A percentile compares a stretch with the other conserved stretches of the same genome.
These are phyloP conservation scores for Pisolithus microcarpus DNA, from an alignment of 768 basidiomycete species.

Conservation along the genomic window DNA sequence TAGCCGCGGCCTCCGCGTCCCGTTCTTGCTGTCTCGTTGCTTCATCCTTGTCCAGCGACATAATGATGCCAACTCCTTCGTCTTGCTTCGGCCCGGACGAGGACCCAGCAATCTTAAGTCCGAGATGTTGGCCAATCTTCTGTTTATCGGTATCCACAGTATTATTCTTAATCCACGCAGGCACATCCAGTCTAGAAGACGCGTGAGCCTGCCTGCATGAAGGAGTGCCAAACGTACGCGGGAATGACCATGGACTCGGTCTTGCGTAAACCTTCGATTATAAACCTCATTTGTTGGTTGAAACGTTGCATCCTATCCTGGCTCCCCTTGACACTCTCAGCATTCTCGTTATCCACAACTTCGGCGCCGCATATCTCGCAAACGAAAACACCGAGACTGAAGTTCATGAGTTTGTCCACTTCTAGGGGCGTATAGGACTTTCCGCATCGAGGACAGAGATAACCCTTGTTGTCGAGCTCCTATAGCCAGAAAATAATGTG, in stretches of 20 bases:
- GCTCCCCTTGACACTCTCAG: constrained; percentile 74
- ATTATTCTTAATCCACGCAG: constrained; percentile 73
- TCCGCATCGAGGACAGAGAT: constrained; percentile 86
- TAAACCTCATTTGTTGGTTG: constrained; percentile 82
- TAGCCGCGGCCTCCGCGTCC: constrained; percentile 75
- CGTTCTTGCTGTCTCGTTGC: constrained; percentile 63
- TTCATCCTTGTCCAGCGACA: constrained; percentile 86
- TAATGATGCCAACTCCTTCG: constrained; percentile 78
- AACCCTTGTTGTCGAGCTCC: constrained; percentile 98
- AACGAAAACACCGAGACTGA: constrained; percentile 52
- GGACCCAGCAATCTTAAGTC: constrained; percentile 70
- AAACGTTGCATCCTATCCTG: constrained; percentile 96
- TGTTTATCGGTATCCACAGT: constrained; percentile 57
- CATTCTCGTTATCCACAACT: constrained; percentile 86
- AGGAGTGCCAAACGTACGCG: constrained; percentile 43
- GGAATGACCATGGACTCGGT: constrained; percentile 85
- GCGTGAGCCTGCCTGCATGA: background rate
- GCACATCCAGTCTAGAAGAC: constrained; percentile 65
- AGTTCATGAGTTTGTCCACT: constrained; percentile 77
- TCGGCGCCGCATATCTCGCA: constrained; percentile 88
- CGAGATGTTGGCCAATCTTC: constrained; percentile 43
- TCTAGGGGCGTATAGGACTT: constrained; percentile 82
- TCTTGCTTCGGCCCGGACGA: constrained; percentile 51
- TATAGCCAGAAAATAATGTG: constrained; percentile 24
- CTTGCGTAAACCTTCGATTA: constrained; percentile 81